Evolutionary conservation across 2,329 filamentous ascomycete genomes (phyloP), one percentile per base, ranked within the genome.

Genomic region (Paraconiothyrium sp.): DNA sequence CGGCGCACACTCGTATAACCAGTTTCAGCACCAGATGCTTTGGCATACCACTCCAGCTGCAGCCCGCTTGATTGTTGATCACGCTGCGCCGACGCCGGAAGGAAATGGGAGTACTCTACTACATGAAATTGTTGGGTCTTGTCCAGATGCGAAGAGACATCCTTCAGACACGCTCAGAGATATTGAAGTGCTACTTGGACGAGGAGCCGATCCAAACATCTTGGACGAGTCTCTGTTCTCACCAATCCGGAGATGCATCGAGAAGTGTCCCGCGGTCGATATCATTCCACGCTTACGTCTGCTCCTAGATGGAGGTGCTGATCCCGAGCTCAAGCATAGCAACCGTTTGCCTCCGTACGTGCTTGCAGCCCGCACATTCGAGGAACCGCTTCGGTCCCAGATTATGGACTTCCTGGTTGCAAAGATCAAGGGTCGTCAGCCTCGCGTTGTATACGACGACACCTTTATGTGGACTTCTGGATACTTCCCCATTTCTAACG

Each of bases 11-110:
- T 54, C 61, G 1, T 60, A 65, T 24, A 57, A 65, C 3, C 74
- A 68, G 0, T 76, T 77, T 39, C 59, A 69, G 46, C 76, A 78
- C 44, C 76, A 78, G 48, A 57, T 68, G 0, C 54, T 78, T 7
- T 78, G 74, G 74, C 76, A 78, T 60, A 70, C 73, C 0, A 71
- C 73, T 8, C 72, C 74, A 9, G 56, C 41, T 14, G 34, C 71
- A 20, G 70, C 72, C 3, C 68, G 70, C 10, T 62, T 71, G 22
- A 37, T 75, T 3, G 54, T 77, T 11, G 72, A 75, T 14, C 67
- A 60, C 32, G 67, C 70, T 11, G 39, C 59, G 7, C 57, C 62
- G 0, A 56, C 34, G 0, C 55, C 63, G 0, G 59, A 52, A 3
- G 61, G 54, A 1, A 72, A 70, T 52, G 73, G 72, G 3, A 52